Evolutionary conservation across 169 alveolate genomes (phyloP).

Genomic region (Plasmodium yoelii): DNA sequence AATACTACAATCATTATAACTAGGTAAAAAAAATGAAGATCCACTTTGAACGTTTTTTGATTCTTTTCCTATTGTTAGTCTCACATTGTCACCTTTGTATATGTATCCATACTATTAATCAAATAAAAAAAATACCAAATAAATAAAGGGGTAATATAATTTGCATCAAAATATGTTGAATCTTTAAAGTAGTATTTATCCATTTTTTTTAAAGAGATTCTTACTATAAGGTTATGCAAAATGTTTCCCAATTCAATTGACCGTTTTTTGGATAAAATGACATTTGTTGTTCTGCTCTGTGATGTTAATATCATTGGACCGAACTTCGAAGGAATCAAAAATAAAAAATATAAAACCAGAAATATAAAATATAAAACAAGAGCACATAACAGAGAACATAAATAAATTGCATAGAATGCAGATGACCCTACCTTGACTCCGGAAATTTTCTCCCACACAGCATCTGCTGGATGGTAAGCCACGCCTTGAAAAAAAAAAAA

Average conservation of each 20-base stretch:
- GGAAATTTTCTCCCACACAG: slow-evolving; percentile 65
- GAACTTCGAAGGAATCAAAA: slow-evolving; percentile 9
- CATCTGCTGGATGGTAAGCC: slow-evolving; percentile 62
- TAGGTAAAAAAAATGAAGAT: slow-evolving; percentile 65
- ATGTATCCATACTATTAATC: slow-evolving; percentile 51
- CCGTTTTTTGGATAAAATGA: slow-evolving; percentile 59
- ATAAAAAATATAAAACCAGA: neutral
- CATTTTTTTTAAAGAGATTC: neutral
- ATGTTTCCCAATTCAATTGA: slow-evolving; percentile 65
- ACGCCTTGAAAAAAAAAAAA: slow-evolving; percentile 31
- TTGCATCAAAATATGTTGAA: neutral
- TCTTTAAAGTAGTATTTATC: neutral
- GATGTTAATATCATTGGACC: slow-evolving; percentile 73
- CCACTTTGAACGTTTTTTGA: slow-evolving; percentile 55
- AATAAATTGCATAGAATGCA: neutral
- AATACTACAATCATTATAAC: slow-evolving; percentile 57
- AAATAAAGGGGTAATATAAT: neutral
- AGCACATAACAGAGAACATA: no score
- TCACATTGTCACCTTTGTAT: slow-evolving; percentile 74
- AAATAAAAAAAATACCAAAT: neutral
- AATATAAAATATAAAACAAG: neutral
- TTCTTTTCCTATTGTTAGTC: slow-evolving; percentile 65
- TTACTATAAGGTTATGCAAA: slow-evolving; percentile 59
- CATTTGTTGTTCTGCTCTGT: slow-evolving; percentile 72
- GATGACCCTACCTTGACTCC: slow-evolving; percentile 50